Conservation (phyloP, 1,139 yeast species). For the Sugiyamaella paludigena region DNA sequence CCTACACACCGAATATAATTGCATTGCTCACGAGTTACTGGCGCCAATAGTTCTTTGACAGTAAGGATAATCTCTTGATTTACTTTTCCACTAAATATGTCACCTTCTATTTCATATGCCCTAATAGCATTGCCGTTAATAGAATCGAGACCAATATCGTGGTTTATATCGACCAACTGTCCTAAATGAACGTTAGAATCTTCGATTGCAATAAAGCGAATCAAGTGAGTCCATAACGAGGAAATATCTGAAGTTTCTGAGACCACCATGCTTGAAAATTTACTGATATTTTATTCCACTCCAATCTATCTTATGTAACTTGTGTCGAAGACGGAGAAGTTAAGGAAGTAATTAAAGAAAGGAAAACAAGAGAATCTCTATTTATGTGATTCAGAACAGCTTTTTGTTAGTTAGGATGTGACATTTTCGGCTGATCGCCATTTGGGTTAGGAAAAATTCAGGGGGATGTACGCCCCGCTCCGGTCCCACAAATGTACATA, state of each 20-base stretch:
- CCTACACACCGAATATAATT: constrained; percentile 18
- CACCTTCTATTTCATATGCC: constrained; percentile 10
- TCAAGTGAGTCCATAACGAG: constrained; percentile 7
- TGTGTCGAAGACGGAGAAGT: too few relatives aligned
- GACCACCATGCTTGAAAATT: constrained; percentile 1
- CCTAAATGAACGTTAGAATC: constrained; percentile 7
- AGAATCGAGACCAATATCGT: constrained; percentile 9
- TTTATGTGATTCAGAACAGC: too few relatives aligned
- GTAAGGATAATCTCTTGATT: constrained; percentile 4
- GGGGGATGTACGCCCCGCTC: too few relatives aligned
- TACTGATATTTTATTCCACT: too few relatives aligned
- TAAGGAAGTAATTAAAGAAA: too few relatives aligned
- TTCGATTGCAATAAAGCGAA: constrained; percentile 11
- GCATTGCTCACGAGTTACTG: constrained; percentile 17
- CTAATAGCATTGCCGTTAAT: background rate
- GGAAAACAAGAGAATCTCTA: too few relatives aligned
- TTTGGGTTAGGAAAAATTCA: too few relatives aligned
- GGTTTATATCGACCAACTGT: constrained; percentile 7
- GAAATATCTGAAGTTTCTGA: background rate
- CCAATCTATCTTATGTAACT: too few relatives aligned
- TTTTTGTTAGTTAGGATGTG: too few relatives aligned
- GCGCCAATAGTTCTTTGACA: constrained; percentile 16
- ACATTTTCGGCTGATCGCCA: too few relatives aligned
- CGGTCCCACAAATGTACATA: too few relatives aligned
- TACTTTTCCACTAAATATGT: constrained; percentile 6